Evolutionary conservation across 2,329 filamentous ascomycete genomes (phyloP).

Genomic region (Alternaria longipes): DNA sequence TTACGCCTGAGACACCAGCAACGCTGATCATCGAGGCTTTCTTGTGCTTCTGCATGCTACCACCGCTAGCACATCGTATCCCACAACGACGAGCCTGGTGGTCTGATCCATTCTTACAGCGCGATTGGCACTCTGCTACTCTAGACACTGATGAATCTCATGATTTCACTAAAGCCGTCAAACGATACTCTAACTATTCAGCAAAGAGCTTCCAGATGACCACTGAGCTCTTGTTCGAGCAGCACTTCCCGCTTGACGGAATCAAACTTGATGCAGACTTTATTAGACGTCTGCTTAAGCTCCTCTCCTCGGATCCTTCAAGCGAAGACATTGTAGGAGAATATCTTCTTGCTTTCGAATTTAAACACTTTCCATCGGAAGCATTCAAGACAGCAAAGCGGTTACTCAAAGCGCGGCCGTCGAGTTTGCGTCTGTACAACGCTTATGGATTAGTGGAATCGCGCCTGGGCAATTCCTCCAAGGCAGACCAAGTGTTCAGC

Average conservation of each 20-base stretch:
- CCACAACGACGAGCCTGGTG: slow-evolving; percentile 50
- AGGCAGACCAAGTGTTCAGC: slow-evolving; percentile 71
- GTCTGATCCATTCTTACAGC: slow-evolving; percentile 65
- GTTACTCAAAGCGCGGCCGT: slow-evolving; percentile 73
- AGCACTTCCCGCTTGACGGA: slow-evolving; percentile 26
- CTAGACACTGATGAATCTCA: slow-evolving; percentile 17
- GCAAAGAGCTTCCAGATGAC: slow-evolving; percentile 33
- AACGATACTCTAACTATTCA: slow-evolving; percentile 22
- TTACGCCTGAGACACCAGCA: slow-evolving; percentile 49
- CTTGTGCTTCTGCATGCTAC: slow-evolving; percentile 56
- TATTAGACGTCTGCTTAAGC: slow-evolving; percentile 59
- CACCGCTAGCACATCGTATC: slow-evolving; percentile 56
- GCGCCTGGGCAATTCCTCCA: slow-evolving; percentile 63
- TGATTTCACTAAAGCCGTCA: slow-evolving; percentile 12
- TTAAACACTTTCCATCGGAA: slow-evolving; percentile 60
- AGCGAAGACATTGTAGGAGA: slow-evolving; percentile 65
- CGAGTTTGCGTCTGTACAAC: slow-evolving; percentile 76
- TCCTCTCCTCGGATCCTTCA: slow-evolving; percentile 58
- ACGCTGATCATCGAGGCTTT: slow-evolving; percentile 73
- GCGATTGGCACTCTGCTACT: slow-evolving; percentile 32
- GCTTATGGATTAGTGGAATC: slow-evolving; percentile 79
- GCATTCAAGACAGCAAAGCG: slow-evolving; percentile 76
- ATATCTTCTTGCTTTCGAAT: slow-evolving; percentile 76
- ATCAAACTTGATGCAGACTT: slow-evolving; percentile 27
- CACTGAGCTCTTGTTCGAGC: slow-evolving; percentile 36